Conservation (phyloP, 2,329 filamentous ascomycete species). For the Clonostachys byssicola region DNA sequence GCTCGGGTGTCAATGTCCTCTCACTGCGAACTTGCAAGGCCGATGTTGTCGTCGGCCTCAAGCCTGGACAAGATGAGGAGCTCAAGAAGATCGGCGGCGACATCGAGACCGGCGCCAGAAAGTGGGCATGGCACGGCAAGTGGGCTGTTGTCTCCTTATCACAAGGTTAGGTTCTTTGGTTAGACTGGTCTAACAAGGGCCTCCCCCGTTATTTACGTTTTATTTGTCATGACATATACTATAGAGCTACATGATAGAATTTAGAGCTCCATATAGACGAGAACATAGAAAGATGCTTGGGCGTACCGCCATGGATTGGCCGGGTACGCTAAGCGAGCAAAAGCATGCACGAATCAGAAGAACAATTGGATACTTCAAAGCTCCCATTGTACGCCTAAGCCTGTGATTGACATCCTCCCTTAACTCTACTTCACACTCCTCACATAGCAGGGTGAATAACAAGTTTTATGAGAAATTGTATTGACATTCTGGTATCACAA, state of each 20-base stretch:
- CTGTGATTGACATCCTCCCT: too few species aligned
- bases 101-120: slow-evolving; percentile 60
- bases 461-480: too few species aligned
- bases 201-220: neutral
- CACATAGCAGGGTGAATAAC: too few species aligned
- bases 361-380: too few species aligned
- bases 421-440: too few species aligned
- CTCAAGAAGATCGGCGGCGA: slow-evolving; percentile 66
- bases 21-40: slow-evolving; percentile 94
- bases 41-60: slow-evolving; percentile 89
- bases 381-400: too few species aligned
- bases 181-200: slow-evolving; percentile 7
- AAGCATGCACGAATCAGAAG: too few species aligned
- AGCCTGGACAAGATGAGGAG: slow-evolving; percentile 76
- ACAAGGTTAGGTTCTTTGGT: slow-evolving; percentile 11
- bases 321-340: too few species aligned
- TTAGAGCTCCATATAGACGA: neutral
- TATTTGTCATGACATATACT: neutral
- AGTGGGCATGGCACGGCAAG: slow-evolving; percentile 95
- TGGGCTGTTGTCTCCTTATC: slow-evolving; percentile 78
- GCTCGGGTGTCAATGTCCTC: slow-evolving; percentile 78
- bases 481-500: neutral
- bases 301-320: too few species aligned
- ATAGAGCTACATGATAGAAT: neutral
- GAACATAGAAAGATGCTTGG: neutral